phyloP scores from a whole-genome alignment of 2,329 filamentous ascomycete species.

The Arachnopeziza araneosa region DNA sequence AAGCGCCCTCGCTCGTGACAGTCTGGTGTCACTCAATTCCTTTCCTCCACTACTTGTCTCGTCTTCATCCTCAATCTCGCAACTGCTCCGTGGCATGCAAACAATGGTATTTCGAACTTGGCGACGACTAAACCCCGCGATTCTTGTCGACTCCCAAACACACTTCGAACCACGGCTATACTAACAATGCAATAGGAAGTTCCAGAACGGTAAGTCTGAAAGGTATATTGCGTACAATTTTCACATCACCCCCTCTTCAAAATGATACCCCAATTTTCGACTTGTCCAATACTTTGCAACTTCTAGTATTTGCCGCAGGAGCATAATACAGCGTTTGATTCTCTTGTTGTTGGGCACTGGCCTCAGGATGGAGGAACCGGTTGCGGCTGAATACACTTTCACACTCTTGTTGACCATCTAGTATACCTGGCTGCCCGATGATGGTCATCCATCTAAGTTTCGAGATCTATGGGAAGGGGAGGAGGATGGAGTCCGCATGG shows the following conservation, averaged over 20 bases:
- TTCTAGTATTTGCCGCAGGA: conserved; percentile 5
- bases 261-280: conserved; percentile 16
- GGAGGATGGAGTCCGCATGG: neutral
- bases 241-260: conserved; percentile 12
- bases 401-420: neutral
- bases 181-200: conserved; percentile 16
- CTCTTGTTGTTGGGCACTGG: conserved; percentile 5
- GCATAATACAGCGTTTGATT: conserved; percentile 17
- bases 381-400: neutral
- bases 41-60: neutral
- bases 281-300: conserved; percentile 13
- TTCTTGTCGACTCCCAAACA: neutral
- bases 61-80: neutral
- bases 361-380: conserved; percentile 1
- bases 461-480: neutral
- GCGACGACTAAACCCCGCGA: neutral
- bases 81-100: neutral
- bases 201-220: conserved; percentile 20
- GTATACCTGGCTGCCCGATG: neutral
- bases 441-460: neutral
- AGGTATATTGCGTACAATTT: conserved; percentile 11
- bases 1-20: conserved; percentile 28
- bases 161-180: neutral
- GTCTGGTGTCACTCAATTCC: neutral
- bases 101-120: neutral